Evolutionary conservation across 2,329 filamentous ascomycete species (phyloP), one percentile per base, ranked within the genome.

Genomic region (Rhynchosporium secalis): DNA sequence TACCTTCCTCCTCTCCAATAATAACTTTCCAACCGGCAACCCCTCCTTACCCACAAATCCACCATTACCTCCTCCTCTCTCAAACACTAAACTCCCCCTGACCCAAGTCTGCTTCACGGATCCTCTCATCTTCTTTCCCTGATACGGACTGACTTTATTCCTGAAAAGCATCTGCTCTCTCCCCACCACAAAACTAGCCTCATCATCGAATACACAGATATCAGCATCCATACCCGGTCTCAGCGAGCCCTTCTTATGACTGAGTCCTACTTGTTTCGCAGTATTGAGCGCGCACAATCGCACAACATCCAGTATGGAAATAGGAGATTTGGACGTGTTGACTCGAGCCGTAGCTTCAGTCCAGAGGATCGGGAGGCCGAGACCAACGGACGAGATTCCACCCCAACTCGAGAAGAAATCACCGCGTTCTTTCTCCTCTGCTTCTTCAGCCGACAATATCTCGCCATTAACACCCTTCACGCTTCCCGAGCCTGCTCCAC

Each of bases 321-420:
- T 58, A 0, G 60, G 41, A 1, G 54, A 54, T 38, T 60, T 48
- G 5, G 63, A 58, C 3, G 57, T 76, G 2, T 36, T 36, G 33
- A 36, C 76, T 0, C 65, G 64, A 2, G 67, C 56, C 8, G 76
- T 83, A 75, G 38, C 81, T 77, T 48, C 84, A 83, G 66, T 85
- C 82, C 73, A 82, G 80, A 99, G 82, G 67, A 99, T 96, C 4
- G 92, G 91, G 3, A 99, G 82, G 0, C 95, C 95, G 1, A 99
- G 84, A 0, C 95, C 95, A 20, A 99, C 94, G 4, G 90, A 95
- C 3, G 91, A 94, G 72, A 99, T 96, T 13, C 95, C 95, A 59
- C 95, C 95, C 95, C 95, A 99, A 0, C 93, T 93, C 3, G 89
- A 86, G 78, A 98, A 95, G 82, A 99, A 98, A 78, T 98, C 91